Conservation (phyloP, 768 basidiomycete genomes). For the Gloeopeniophorella convolvens region DNA sequence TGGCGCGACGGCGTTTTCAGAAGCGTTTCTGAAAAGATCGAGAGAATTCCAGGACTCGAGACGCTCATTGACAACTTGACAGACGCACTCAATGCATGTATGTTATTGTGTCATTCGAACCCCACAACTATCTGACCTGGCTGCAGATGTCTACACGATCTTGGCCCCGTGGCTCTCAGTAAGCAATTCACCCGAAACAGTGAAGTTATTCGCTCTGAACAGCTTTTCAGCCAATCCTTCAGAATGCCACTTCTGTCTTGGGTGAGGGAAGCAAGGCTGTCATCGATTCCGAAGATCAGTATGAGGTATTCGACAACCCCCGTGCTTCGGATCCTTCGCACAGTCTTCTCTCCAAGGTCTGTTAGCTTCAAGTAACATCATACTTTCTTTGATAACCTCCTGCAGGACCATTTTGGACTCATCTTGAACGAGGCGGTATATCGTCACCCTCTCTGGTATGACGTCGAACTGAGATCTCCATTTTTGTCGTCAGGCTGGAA, state of each 20-base stretch:
- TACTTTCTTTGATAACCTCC: too few relatives aligned
- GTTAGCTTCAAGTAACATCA: not conserved
- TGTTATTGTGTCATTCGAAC: constrained; percentile 17
- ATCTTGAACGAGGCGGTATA: constrained; percentile 57
- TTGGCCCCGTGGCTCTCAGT: constrained; percentile 61
- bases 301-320: constrained; percentile 61
- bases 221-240: constrained; percentile 47
- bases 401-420: constrained; percentile 62
- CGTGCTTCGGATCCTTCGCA: constrained; percentile 69
- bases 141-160: constrained; percentile 54
- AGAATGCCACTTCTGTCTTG: constrained; percentile 49
- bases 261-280: constrained; percentile 61
- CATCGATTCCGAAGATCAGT: constrained; percentile 65
- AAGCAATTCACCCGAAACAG: constrained; percentile 19
- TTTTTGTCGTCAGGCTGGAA: too few relatives aligned
- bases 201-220: not conserved
- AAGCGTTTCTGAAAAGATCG: constrained; percentile 47
- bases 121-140: constrained; percentile 5
- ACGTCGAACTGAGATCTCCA: too few relatives aligned
- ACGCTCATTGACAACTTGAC: constrained; percentile 54
- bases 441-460: not conserved
- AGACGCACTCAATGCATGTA: constrained; percentile 62
- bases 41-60: constrained; percentile 57
- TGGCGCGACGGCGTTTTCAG: constrained; percentile 60
- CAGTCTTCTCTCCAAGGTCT: constrained; percentile 59